These are phyloP conservation scores for Mrakia blollopis DNA, from an alignment of 768 basidiomycete genomes.

Conservation along the genomic window DNA sequence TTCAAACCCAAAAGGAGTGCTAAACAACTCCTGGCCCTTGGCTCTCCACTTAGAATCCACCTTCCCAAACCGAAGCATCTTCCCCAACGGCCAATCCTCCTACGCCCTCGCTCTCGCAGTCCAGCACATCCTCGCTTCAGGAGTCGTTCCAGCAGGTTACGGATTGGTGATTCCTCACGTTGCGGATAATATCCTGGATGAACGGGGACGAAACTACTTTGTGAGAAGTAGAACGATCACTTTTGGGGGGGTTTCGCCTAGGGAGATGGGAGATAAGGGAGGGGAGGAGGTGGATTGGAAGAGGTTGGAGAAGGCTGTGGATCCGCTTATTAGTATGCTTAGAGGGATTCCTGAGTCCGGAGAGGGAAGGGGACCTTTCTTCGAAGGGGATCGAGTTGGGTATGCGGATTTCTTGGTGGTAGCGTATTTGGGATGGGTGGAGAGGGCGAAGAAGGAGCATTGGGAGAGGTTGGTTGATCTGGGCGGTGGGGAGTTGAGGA, in stretches of 20 bases:
- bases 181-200: too few relatives aligned
- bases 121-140: neutral
- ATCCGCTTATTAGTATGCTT: neutral
- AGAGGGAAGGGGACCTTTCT: neutral
- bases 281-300: neutral
- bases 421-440: slow-evolving; percentile 6
- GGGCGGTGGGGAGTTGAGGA: neutral
- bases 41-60: neutral
- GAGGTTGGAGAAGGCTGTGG: neutral
- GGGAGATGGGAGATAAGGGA: neutral
- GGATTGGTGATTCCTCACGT: neutral
- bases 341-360: too few relatives aligned
- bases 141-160: neutral
- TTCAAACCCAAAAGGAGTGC: neutral
- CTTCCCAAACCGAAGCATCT: neutral
- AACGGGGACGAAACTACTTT: slow-evolving; percentile 6
- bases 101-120: neutral
- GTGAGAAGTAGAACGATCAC: neutral
- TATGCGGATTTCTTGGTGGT: slow-evolving; percentile 17
- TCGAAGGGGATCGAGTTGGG: slow-evolving; percentile 3
- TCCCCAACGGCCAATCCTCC: neutral
- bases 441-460: neutral
- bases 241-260: neutral
- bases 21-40: slow-evolving; percentile 8
- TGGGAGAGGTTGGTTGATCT: slow-evolving; percentile 4